phyloP scores from a whole-genome alignment of 352 stramenopile genomes.

The Elongisporangium prolatum region DNA sequence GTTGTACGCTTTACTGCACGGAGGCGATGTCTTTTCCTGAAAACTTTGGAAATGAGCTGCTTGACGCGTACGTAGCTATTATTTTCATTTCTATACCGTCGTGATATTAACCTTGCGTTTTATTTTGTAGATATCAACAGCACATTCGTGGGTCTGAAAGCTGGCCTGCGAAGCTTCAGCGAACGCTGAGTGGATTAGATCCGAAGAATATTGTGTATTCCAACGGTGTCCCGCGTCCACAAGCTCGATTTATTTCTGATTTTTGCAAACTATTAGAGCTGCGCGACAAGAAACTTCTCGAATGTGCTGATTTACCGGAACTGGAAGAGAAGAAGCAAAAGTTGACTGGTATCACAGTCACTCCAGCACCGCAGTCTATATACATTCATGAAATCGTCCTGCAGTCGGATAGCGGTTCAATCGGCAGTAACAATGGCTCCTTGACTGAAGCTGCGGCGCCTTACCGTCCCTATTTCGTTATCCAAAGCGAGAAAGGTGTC shows the following conservation, averaged over 20 bases:
- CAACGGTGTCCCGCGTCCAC: constrained; percentile 57
- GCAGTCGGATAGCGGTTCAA: constrained; percentile 22
- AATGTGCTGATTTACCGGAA: constrained; percentile 34
- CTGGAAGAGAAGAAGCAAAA: constrained; percentile 72
- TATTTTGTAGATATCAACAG: constrained; percentile 33
- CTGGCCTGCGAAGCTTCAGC: constrained; percentile 67
- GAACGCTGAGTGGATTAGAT: constrained; percentile 69
- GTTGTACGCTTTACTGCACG: constrained; percentile 76
- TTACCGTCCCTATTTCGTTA: constrained; percentile 81
- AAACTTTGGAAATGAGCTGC: constrained; percentile 65
- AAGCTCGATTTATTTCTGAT: constrained; percentile 74
- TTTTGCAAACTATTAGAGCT: constrained; percentile 76
- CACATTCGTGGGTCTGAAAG: constrained; percentile 74
- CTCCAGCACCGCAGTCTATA: constrained; percentile 54
- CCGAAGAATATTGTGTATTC: constrained; percentile 68
- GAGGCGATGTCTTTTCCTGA: constrained; percentile 58
- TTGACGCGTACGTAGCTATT: constrained; percentile 44
- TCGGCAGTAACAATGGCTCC: constrained; percentile 2
- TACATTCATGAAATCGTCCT: constrained; percentile 82
- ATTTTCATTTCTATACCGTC: background rate
- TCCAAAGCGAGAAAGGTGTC: constrained; percentile 83
- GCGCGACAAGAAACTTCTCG: constrained; percentile 54
- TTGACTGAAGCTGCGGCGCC: constrained; percentile 6
- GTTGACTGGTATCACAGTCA: constrained; percentile 71
- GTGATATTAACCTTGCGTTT: background rate